Base-by-base conservation (phyloP, 225 moss, liverwort and hornwort genomes). In the Polytrichum commune region DNA sequence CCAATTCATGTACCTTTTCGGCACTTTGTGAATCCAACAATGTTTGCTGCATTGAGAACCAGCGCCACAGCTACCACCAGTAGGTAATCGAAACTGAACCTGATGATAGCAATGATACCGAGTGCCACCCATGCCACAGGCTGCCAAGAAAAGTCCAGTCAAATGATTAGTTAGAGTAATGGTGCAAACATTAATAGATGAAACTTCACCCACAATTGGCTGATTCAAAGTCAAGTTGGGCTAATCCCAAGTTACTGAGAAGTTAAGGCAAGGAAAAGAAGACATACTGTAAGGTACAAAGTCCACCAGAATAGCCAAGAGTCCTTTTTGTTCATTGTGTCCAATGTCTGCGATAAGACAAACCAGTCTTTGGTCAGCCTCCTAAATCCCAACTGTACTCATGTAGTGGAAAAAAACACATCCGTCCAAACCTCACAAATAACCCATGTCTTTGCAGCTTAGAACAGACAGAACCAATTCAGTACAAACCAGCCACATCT, bases 251-350 rank as follows among this genome's bases (percentile, higher is more conserved):
- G 16, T 13, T 46, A 4, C 4, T 13, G 46, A 46, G 46, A 46
- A 46, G 46, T 46, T 46, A 46, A 16, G 13, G 46, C 46, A 46
- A 19, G 28, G 27, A 58, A 20, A 70, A 29, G 76, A 24, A 63
- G 58, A 75, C 90, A 55, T 78, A 93, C 93, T 62, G 92, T 79
- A 63, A 92, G 69, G 81, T 94, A 97, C 55, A 97, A 73, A 5
- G 94, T 84, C 94, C 94, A 94, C 97, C 97, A 97, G 78, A 97
- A 97, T 63, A 94, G 91, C 94, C 91, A 94, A 57, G 97, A 85
- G 75, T 97, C 97, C 68, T 97, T 93, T 86, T 90, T 94, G 78
- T 92, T 92, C 73, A 97, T 75, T 62, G 87, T 86, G 65, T 94
- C 92, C 80, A 97, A 75, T 30, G 89, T 65, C 92, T 92, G 81